Conservation (phyloP, 169 alveolate species). For the Cryptosporidium felis region DNA sequence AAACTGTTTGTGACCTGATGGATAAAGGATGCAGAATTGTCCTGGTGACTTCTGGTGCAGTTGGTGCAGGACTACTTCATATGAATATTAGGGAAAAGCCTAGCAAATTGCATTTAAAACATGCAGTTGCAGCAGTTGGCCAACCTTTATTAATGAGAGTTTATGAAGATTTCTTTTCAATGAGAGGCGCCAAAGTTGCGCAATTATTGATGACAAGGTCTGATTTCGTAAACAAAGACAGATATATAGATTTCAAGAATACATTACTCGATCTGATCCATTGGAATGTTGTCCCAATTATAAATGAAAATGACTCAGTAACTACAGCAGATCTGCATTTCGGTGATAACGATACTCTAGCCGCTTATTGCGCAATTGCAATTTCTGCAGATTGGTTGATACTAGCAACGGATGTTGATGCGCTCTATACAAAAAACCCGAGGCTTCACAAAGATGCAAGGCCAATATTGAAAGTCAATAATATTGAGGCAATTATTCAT, state of each 20-base stretch:
- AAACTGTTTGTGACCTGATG: slow-evolving; percentile 68
- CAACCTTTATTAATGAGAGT: slow-evolving; percentile 77
- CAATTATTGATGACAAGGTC: slow-evolving; percentile 67
- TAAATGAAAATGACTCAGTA: slow-evolving; percentile 77
- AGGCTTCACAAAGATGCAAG: slow-evolving; percentile 69
- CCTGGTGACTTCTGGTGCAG: slow-evolving; percentile 77
- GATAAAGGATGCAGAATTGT: slow-evolving; percentile 68
- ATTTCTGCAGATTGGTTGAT: slow-evolving; percentile 75
- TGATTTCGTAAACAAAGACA: slow-evolving; percentile 70
- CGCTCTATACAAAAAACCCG: slow-evolving; percentile 74
- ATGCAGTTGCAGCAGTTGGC: slow-evolving; percentile 80
- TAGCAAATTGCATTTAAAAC: slow-evolving; percentile 62
- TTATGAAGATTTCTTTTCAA: slow-evolving; percentile 71
- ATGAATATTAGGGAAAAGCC: slow-evolving; percentile 71
- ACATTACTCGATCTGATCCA: slow-evolving; percentile 52
- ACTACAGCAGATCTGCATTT: slow-evolving; percentile 72
- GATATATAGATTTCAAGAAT: slow-evolving; percentile 65
- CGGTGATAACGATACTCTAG: slow-evolving; percentile 77
- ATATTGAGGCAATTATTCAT: slow-evolving; percentile 68
- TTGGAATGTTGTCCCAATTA: slow-evolving; percentile 76
- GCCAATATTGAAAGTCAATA: slow-evolving; percentile 72
- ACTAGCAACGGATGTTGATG: slow-evolving; percentile 77
- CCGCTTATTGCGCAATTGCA: slow-evolving; percentile 76
- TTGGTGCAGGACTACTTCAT: slow-evolving; percentile 75
- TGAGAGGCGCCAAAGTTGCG: slow-evolving; percentile 72